phyloP scores from a whole-genome alignment of 768 basidiomycete species.

The Mycena vitilis region DNA sequence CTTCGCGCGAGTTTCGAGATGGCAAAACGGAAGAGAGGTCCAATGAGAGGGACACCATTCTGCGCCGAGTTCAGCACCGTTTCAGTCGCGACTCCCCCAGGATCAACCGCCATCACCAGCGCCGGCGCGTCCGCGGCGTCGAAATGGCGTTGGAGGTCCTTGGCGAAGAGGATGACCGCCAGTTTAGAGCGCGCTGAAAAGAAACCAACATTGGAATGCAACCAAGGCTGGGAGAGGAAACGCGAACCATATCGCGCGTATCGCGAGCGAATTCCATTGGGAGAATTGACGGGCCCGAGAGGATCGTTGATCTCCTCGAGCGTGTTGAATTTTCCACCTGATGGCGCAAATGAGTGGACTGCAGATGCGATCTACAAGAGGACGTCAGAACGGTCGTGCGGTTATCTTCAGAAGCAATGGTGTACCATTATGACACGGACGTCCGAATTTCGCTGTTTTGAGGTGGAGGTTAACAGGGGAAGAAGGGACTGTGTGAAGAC shows the following conservation, averaged over 20 bases:
- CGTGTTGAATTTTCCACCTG: constrained; percentile 43
- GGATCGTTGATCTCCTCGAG: constrained; percentile 49
- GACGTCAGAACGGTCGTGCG: constrained; percentile 2
- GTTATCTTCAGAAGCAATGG: background rate
- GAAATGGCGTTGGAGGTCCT: constrained; percentile 59
- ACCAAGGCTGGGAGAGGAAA: background rate
- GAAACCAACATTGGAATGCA: background rate
- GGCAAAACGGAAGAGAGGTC: background rate
- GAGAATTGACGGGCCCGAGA: constrained; percentile 41
- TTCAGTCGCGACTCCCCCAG: constrained; percentile 13
- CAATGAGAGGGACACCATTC: background rate
- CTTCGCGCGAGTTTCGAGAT: constrained; percentile 3
- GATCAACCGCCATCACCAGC: background rate
- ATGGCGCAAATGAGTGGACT: constrained; percentile 30
- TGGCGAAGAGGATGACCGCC: constrained; percentile 55
- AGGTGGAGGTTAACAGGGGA: constrained; percentile 45
- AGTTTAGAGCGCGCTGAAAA: constrained; percentile 60
- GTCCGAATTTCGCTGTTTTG: constrained; percentile 43
- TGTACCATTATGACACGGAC: constrained; percentile 47
- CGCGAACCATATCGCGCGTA: constrained; percentile 34
- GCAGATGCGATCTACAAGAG: constrained; percentile 38
- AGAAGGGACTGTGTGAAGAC: constrained; percentile 45
- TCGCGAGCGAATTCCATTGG: constrained; percentile 38
- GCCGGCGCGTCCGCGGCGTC: constrained; percentile 39
- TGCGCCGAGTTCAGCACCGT: background rate